Base-by-base conservation (phyloP, 148 eudicot species). In the Camellia japonica region DNA sequence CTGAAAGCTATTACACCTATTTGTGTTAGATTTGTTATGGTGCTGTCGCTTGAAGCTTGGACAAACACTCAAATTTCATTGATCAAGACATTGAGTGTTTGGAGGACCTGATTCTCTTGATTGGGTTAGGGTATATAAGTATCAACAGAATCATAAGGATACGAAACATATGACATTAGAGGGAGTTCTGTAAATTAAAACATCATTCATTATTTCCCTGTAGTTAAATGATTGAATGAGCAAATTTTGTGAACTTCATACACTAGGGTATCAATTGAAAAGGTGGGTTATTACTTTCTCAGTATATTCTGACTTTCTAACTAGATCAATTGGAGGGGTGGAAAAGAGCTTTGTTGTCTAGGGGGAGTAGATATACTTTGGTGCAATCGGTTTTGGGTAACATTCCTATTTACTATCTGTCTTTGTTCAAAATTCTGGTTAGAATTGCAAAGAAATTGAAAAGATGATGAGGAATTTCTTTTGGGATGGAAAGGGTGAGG, bases 191-290 rank as follows among this genome's bases (percentile, higher is more conserved):
- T 19, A 71, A 30, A 30, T 30, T 30, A 30, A 30, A 30, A 19
- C 54, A n/a, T 8, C 8, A 68, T 43, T 44, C 51, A 43, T 18
- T 44, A 16, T 42, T 30, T 68, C 55, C 74, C 38, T 71, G 58
- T 4, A n/a, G 58, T 19, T 49, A n/a, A 19, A 47, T 5, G 20
- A 71, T 49, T 54, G 59, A 49, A n/a, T n/a, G 73, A 44, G 52
- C 73, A 70, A 42, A 70, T 70, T 46, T 47, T 68, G 20, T 47
- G 11, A 70, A 70, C 73, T 46, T 19, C 64, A 71, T 19, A 71
- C 54, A 43, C 54, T 43, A 15, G 1, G n/a, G 41, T 49, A 49
- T 6, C 18, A 13, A 42, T 51, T 23, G 30, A 71, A 71, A 20
- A 15, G 10, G 7, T 7, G 4, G 43, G 60, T 52, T 71, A 23